Evolutionary conservation across 2,329 filamentous ascomycete genomes (phyloP).

Genomic region (Paracamarosporium sp.): DNA sequence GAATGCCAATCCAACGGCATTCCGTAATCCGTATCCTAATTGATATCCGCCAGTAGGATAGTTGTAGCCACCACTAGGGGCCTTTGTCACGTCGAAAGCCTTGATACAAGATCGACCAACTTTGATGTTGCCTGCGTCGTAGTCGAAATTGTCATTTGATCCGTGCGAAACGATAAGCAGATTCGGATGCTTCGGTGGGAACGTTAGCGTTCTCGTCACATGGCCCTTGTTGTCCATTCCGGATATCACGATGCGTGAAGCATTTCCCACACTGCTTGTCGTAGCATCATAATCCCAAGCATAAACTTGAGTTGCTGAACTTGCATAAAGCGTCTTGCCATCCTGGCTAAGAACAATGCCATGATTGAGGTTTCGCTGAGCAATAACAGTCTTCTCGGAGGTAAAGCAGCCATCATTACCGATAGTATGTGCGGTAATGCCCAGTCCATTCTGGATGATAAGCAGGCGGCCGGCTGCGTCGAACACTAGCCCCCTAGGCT

Average conservation of each 20-base stretch:
- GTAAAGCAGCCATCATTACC: constrained; percentile 41
- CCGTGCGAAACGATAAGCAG: constrained; percentile 71
- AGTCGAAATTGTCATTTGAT: constrained; percentile 68
- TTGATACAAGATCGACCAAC: constrained; percentile 70
- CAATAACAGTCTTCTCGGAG: constrained; percentile 26
- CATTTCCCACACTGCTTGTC: constrained; percentile 38
- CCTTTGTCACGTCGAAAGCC: constrained; percentile 58
- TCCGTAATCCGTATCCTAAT: constrained; percentile 71
- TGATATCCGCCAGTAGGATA: constrained; percentile 59
- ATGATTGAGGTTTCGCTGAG: constrained; percentile 36
- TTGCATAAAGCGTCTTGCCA: constrained; percentile 39
- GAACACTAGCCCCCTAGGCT: constrained; percentile 49
- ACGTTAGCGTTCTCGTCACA: constrained; percentile 31
- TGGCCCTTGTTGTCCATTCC: constrained; percentile 37
- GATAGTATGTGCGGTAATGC: constrained; percentile 49
- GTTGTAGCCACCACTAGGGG: constrained; percentile 34
- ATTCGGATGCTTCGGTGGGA: constrained; percentile 42
- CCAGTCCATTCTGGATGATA: constrained; percentile 46
- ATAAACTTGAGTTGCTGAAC: constrained; percentile 33
- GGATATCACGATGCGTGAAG: constrained; percentile 24
- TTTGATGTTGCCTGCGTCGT: constrained; percentile 54
- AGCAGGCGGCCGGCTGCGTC: constrained; percentile 51
- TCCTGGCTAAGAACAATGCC: constrained; percentile 34
- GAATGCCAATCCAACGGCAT: constrained; percentile 71
- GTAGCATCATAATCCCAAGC: constrained; percentile 34